Base-by-base conservation (phyloP, 2,329 filamentous ascomycete species). In the Alternaria burnsii region DNA sequence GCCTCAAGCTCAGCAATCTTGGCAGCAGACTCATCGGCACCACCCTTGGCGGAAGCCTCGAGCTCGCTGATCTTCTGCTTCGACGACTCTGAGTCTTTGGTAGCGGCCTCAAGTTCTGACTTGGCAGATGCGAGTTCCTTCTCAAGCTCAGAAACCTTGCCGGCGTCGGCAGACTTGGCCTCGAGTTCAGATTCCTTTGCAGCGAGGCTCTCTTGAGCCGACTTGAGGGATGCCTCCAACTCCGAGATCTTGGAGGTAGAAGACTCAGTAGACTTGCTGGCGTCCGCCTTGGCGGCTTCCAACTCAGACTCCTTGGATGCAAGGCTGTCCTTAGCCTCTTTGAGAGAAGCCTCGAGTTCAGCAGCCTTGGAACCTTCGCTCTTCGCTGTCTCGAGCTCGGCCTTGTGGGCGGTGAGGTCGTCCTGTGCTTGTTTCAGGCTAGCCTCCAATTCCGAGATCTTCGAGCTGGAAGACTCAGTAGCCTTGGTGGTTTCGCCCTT, bases 161-260 rank as follows among this genome's bases (percentile, higher is more conserved):
- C 60, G 11, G 61, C 63, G 30, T 75, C 70, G 11, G 58, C 58
- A 14, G 58, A 60, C 53, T 60, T 57, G 53, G 58, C 32, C 46
- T 67, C 54, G 10, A 73, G 50, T 36, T 73, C 72, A n/a, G 67
- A 40, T 28, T 71, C 66, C 51, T 73, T 71, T 2, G 67, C 65
- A 26, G 63, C 58, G 11, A 74, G 61, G 28, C 62, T 65, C 6
- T 72, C 69, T 12, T 66, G 58, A 26, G 71, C 67, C 43, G 65
- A 61, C 66, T 72, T 71, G 41, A 72, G 38, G 5, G 65, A 61
- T 8, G 61, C 58, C 46, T 72, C 69, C 32, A 71, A 59, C 48
- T 68, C 66, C 20, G 59, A 53, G 20, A 71, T 65, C 65, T 71
- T 71, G 11, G 67, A 61, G 36, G 59, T 61, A 9, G 67, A 67